Evolutionary conservation across 2,329 filamentous ascomycete species (phyloP).

Genomic region (Nothophaeocryptopus gaeumannii): DNA sequence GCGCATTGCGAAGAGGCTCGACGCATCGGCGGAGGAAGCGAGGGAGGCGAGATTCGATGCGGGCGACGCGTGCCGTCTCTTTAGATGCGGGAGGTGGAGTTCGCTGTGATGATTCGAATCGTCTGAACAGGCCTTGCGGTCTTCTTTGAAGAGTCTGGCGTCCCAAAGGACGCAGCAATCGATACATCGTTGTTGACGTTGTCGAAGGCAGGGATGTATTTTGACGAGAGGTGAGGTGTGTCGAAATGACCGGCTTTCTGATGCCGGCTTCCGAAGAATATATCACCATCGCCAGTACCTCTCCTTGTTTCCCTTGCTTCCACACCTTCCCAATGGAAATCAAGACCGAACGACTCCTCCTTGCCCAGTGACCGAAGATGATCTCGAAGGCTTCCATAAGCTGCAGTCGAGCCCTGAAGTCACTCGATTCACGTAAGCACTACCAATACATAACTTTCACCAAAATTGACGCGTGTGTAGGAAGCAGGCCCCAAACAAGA

Average conservation of each 20-base stretch:
- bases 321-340: conserved; percentile 7
- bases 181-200: too few species aligned
- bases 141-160: too few species aligned
- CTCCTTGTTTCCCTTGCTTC: too few species aligned
- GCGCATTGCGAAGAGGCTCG: conserved; percentile 67
- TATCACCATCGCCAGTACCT: too few species aligned
- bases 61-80: conserved; percentile 30
- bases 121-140: not conserved
- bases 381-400: conserved; percentile 17
- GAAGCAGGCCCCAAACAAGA: conserved; percentile 19
- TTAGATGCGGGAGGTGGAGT: not conserved
- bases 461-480: conserved; percentile 5
- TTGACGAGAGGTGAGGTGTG: too few species aligned
- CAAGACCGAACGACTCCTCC: conserved; percentile 13
- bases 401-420: conserved; percentile 19
- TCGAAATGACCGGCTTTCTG: too few species aligned
- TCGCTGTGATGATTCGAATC: conserved; percentile 3
- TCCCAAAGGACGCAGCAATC: too few species aligned
- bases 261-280: too few species aligned
- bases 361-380: conserved; percentile 15
- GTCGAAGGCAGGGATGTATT: too few species aligned
- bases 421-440: conserved; percentile 18
- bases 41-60: conserved; percentile 52
- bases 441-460: not conserved
- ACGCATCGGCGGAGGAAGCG: conserved; percentile 67